Conservation (phyloP, 768 basidiomycete genomes). For the Podaxis sp. region DNA sequence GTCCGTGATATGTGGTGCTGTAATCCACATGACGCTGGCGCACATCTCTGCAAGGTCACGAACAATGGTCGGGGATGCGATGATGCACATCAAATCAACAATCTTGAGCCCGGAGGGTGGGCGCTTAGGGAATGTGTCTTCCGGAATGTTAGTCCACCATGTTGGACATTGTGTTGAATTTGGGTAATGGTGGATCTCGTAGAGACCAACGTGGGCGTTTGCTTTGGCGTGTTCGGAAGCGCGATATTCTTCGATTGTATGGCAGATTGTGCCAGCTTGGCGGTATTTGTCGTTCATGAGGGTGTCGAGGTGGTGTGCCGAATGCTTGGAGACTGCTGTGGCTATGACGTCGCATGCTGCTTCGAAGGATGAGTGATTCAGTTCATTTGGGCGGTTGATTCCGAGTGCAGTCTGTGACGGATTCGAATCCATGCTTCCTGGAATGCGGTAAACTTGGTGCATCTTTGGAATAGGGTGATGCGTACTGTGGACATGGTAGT, state of each 20-base stretch:
- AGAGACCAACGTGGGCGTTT: slow-evolving; percentile 21
- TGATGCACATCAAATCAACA: slow-evolving; percentile 24
- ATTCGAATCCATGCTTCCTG: slow-evolving; percentile 15
- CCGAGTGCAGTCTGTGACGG: slow-evolving; percentile 10
- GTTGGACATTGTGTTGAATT: slow-evolving; percentile 13
- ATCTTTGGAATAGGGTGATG: background rate
- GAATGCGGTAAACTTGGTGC: background rate
- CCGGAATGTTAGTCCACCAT: slow-evolving; percentile 18
- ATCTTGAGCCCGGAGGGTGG: slow-evolving; percentile 23
- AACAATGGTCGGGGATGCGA: too few relatives aligned
- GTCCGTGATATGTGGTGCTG: too few relatives aligned
- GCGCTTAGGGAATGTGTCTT: slow-evolving; percentile 9
- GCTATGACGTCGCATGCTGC: slow-evolving; percentile 12
- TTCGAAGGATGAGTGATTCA: background rate
- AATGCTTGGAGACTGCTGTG: slow-evolving; percentile 11
- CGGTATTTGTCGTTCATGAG: slow-evolving; percentile 20
- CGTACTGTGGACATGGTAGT: slow-evolving; percentile 21
- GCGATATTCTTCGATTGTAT: slow-evolving; percentile 18
- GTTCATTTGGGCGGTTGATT: slow-evolving; percentile 1
- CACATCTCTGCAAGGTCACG: too few relatives aligned
- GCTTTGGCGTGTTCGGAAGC: slow-evolving; percentile 20
- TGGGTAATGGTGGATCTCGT: slow-evolving; percentile 21
- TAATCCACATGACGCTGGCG: slow-evolving; percentile 24
- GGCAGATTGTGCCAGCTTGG: slow-evolving; percentile 22
- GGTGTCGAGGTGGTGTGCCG: slow-evolving; percentile 14